Percentiles rank a stretch among this genome's conserved stretches.
Evolutionary conservation across 768 basidiomycete genomes (phyloP).

Genomic region (Dioszegia hungarica): DNA sequence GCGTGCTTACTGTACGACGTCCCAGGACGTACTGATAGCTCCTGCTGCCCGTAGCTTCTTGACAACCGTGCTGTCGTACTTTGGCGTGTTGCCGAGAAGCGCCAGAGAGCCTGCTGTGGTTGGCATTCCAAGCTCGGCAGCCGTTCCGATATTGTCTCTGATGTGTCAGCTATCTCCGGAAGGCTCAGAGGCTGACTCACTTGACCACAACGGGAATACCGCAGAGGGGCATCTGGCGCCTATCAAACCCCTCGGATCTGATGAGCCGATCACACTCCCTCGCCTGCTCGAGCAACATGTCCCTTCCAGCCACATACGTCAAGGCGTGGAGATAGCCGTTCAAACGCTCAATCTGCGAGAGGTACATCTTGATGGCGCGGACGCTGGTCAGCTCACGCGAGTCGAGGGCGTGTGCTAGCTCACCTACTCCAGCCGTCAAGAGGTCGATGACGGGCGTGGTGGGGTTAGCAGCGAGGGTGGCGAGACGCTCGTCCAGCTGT

Average conservation of each 20-base stretch:
- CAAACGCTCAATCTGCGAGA: slow-evolving; percentile 14
- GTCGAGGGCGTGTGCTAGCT: slow-evolving; percentile 12
- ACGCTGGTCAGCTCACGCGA: slow-evolving; percentile 12
- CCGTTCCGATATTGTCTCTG: slow-evolving; percentile 20
- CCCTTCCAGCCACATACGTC: slow-evolving; percentile 16
- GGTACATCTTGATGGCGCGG: slow-evolving; percentile 11
- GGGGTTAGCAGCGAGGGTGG: not conserved
- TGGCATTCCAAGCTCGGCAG: slow-evolving; percentile 17
- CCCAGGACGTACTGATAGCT: slow-evolving; percentile 19
- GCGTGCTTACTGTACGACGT: slow-evolving; percentile 4
- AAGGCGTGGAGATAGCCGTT: slow-evolving; percentile 19
- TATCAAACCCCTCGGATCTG: slow-evolving; percentile 2
- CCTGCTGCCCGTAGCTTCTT: slow-evolving; percentile 15
- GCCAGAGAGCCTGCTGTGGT: slow-evolving; percentile 20
- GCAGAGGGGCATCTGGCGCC: slow-evolving; percentile 9
- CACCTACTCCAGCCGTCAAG: slow-evolving; percentile 9
- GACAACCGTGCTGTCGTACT: slow-evolving; percentile 8
- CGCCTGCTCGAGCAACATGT: slow-evolving; percentile 12
- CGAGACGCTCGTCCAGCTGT: not conserved
- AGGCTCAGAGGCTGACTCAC: slow-evolving; percentile 3
- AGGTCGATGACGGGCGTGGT: slow-evolving; percentile 8
- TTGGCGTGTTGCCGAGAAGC: slow-evolving; percentile 5
- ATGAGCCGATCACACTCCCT: slow-evolving; percentile 12
- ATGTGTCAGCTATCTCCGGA: not conserved
- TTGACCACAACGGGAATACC: slow-evolving; percentile 19